Percentiles rank a stretch among this genome's conserved stretches.
These are phyloP conservation scores for Aegilops bicornis DNA, from an alignment of 176 grass and related monocot species.

Conservation along the genomic window DNA sequence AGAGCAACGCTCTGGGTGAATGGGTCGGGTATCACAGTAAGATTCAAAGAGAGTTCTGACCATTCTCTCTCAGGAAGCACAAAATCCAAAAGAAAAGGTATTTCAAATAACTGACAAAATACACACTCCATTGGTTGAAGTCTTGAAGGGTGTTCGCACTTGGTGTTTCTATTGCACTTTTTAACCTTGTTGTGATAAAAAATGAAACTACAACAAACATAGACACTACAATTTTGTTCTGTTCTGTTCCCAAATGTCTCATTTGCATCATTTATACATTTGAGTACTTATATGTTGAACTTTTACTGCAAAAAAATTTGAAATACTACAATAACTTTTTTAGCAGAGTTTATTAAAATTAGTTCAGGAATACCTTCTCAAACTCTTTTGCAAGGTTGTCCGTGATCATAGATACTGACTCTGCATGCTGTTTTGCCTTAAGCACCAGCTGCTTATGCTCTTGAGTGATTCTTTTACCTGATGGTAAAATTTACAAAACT, in stretches of 20 bases:
- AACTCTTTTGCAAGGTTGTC: slow-evolving; percentile 61
- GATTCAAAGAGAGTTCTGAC: background rate
- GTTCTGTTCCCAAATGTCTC: background rate
- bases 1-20: background rate
- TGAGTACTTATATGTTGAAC: background rate
- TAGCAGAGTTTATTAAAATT: background rate
- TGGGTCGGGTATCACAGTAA: background rate
- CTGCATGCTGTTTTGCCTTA: slow-evolving; percentile 64
- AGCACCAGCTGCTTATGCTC: slow-evolving; percentile 41
- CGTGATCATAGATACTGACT: slow-evolving; percentile 75
- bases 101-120: background rate
- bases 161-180: background rate
- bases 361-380: slow-evolving; percentile 42
- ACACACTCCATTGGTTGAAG: background rate
- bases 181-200: background rate
- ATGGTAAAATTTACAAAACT: background rate
- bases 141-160: background rate
- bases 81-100: background rate
- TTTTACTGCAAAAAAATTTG: background rate
- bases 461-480: slow-evolving; percentile 72
- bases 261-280: background rate
- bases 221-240: background rate
- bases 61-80: background rate
- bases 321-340: background rate
- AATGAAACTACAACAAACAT: background rate